These are phyloP conservation scores for Sporobolomyces roseus DNA, from an alignment of 768 basidiomycete genomes.

Conservation along the genomic window DNA sequence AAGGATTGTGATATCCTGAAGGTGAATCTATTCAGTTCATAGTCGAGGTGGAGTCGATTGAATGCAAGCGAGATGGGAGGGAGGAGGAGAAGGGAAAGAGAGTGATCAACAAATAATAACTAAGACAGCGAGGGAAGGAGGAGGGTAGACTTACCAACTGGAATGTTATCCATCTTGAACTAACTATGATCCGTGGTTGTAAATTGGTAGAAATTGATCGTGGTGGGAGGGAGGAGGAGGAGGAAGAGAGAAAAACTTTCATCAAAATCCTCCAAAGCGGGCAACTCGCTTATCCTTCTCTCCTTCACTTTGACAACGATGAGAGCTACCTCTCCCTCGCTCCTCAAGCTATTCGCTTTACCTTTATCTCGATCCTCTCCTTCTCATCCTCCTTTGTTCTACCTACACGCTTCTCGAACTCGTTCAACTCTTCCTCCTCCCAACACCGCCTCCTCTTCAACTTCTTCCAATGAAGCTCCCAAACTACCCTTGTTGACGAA, in stretches of 20 bases:
- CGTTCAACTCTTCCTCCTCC: slow-evolving; percentile 8
- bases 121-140: neutral
- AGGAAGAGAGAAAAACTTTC: neutral
- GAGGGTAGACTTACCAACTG: slow-evolving; percentile 5
- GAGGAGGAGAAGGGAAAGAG: neutral
- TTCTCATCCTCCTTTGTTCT: slow-evolving; percentile 5
- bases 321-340: slow-evolving; percentile 9
- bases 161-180: slow-evolving; percentile 18
- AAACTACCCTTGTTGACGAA: neutral
- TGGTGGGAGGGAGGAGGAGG: neutral
- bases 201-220: neutral
- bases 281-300: neutral
- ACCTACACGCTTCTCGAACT: slow-evolving; percentile 20
- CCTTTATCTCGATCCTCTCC: slow-evolving; percentile 1
- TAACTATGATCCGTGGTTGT: neutral
- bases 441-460: neutral
- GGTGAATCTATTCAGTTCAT: too few species aligned
- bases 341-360: slow-evolving; percentile 35
- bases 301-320: slow-evolving; percentile 1
- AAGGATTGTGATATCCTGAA: neutral
- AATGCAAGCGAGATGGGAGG: too few species aligned
- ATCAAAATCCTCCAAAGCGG: too few species aligned
- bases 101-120: neutral
- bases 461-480: neutral
- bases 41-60: too few species aligned